Evolutionary conservation across 768 basidiomycete species (phyloP), one percentile per base, ranked within the genome.

Genomic region (Sarcomyxa edulis): DNA sequence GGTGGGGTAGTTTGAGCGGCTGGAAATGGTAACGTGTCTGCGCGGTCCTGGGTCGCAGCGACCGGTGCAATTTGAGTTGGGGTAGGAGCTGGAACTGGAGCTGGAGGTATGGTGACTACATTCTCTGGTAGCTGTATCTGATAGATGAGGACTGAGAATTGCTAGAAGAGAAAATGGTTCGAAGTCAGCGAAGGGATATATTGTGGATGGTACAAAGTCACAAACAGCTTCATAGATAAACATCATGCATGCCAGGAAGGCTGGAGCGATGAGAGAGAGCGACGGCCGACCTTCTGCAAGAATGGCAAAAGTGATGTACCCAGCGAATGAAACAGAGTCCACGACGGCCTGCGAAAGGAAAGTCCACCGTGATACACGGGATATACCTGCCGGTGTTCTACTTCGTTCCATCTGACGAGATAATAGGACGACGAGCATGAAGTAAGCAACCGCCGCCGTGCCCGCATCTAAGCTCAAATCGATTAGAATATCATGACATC

Each of bases 281-380:
- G 89, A 90, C 2, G 89, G 76, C 21, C 81, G 66, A 29, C 90
- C 90, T 44, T 93, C 85, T 3, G 86, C 80, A 25, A 93, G 62
- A 40, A 94, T 84, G 4, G 87, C 89, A 42, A 95, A 83, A 0
- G 90, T 93, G 38, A 93, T 79, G 50, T 94, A 89, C 0, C 84
- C 85, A 14, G 87, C 86, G 54, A 95, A 94, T 1, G 86, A 79
- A 29, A 91, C 79, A 0, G 85, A 76, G 52, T 96, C 92, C 14
- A 88, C 73, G 1, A 81, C 74, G 5, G 83, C 75, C 58, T 93
- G 89, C 5, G 80, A 63, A 15, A 91, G 66, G 54, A 94, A 90
- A 1, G 82, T 77, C 83, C 87, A 92, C 6, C 84, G 67, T 2
- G 90, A 94, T 7, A 93, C 69, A 11, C 85, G 78, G 5, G 84